Conservation (phyloP, 192 early-diverging fungal genomes). For the Globomyces pollinis-pini region DNA sequence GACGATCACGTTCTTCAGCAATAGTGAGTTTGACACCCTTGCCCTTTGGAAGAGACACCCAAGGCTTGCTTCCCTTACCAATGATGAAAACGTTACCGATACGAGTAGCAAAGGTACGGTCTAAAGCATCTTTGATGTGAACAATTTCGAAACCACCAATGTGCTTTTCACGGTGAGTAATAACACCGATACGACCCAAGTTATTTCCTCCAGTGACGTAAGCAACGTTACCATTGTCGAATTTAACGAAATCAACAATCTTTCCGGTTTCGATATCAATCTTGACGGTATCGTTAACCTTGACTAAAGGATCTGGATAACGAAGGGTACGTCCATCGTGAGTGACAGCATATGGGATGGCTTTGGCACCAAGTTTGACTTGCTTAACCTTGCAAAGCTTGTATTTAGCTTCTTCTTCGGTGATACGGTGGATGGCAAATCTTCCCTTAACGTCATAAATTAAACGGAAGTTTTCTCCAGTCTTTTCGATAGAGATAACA, state of each 20-base stretch:
- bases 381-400: constrained; percentile 98
- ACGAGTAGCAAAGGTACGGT: constrained; percentile 96
- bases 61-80: constrained; percentile 79
- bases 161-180: constrained; percentile 95
- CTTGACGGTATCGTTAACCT: constrained; percentile 99
- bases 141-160: constrained; percentile 98
- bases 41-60: constrained; percentile 97
- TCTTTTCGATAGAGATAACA: constrained; percentile 87
- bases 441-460: constrained; percentile 99
- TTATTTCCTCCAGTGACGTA: constrained; percentile 98
- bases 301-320: constrained; percentile 98
- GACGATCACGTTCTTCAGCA: constrained; percentile 96
- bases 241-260: constrained; percentile 91
- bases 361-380: constrained; percentile 90
- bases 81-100: constrained; percentile 88
- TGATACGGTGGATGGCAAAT: constrained; percentile 99
- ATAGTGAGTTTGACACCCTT: constrained; percentile 98
- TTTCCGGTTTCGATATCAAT: constrained; percentile 91
- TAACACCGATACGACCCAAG: constrained; percentile 95
- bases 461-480: constrained; percentile 99
- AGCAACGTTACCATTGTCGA: constrained; percentile 92
- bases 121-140: constrained; percentile 95
- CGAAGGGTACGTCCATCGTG: constrained; percentile 99
- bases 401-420: constrained; percentile 96
- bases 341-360: constrained; percentile 92